Evolutionary conservation across 2,329 filamentous ascomycete species (phyloP), one percentile per base, ranked within the genome.

Genomic region (Epichloe sp.): DNA sequence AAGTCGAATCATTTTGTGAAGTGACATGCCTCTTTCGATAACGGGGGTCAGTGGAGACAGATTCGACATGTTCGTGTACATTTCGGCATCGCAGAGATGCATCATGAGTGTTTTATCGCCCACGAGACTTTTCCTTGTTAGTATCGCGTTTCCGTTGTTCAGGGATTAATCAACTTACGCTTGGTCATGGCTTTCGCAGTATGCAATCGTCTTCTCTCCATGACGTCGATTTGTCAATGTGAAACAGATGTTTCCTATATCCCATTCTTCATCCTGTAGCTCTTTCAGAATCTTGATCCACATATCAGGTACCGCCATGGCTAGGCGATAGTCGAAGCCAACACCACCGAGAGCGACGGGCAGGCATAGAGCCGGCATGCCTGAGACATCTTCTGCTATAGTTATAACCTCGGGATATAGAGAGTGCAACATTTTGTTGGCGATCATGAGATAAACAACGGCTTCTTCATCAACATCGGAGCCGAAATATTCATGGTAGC

Each of bases 211-310:
- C 77, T 97, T 97, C 69, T 98, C 93, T 45, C 90, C 91, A 61
- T 97, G 88, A 31, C 93, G 83, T 52, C 93, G 80, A 69, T 98
- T 97, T 21, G 86, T 95, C 53, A 98, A 72, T 0, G 89, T 96
- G 71, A 85, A 90, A 65, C 82, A 83, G 49, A 98, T 85, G 58
- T 78, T 83, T 52, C 79, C 82, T 68, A 98, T 85, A 61, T 97
- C 86, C 93, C 93, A 98, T 10, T 95, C 79, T 55, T 88, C 78
- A 61, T 98, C 93, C 62, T 85, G 78, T 66, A 88, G 82, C 70
- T 98, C 93, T 68, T 98, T 98, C 55, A 97, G 69, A 64, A 94
- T 88, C 72, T 98, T 98, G 76, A 98, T 98, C 82, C 94, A 98
- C 81, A 98, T 87, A 67, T 98, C 93, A 4, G 93, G 93, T 55